Evolutionary conservation across 2,329 filamentous ascomycete species (phyloP), one percentile per base, ranked within the genome.

Genomic region (Leptoxyphium fumago): DNA sequence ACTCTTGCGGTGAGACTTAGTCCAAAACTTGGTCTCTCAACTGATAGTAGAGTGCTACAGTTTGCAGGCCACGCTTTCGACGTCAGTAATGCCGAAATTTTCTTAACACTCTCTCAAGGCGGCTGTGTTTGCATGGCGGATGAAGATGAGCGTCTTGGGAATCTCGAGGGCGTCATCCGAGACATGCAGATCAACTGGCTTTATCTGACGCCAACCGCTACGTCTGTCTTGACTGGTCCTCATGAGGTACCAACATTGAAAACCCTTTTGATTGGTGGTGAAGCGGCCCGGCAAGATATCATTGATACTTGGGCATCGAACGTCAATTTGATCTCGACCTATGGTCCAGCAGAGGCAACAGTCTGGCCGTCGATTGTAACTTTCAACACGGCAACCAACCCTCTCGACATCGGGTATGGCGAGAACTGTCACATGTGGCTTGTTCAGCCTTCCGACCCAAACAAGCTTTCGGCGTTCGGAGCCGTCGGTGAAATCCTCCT

Each of bases 401-500:
- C 29, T 9, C 9, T 9, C n/a, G n/a, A 32, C 29, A 62, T 64
- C 38, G 61, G 61, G 7, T 48, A 50, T 39, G 54, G 55, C 26
- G 53, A 57, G 6, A 61, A 50, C 15, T 14, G 45, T 40, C 39
- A 46, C 38, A 29, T 50, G 7, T 64, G 61, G 61, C 49, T 63
- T 29, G 53, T 55, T 2, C 49, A 60, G 41, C 44, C 50, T 2
- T 43, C 42, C 2, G 49, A 59, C 29, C 42, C 50, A 11, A 43
- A 55, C 17, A 39, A 32, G 5, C 49, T 63, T 2, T 40, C 64
- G 2, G 65, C 68, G 0, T 54, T 71, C 8, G 70, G 70, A 9
- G 61, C 61, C n/a, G 55, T 69, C 10, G 69, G 69, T 10, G 69
- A 72, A 50, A 52, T 72, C 39, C 50, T 69, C 0, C 43, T 72